These are phyloP conservation scores for Chaetomidium leptoderma DNA, from an alignment of 495 filamentous ascomycete genomes.

Conservation along the genomic window DNA sequence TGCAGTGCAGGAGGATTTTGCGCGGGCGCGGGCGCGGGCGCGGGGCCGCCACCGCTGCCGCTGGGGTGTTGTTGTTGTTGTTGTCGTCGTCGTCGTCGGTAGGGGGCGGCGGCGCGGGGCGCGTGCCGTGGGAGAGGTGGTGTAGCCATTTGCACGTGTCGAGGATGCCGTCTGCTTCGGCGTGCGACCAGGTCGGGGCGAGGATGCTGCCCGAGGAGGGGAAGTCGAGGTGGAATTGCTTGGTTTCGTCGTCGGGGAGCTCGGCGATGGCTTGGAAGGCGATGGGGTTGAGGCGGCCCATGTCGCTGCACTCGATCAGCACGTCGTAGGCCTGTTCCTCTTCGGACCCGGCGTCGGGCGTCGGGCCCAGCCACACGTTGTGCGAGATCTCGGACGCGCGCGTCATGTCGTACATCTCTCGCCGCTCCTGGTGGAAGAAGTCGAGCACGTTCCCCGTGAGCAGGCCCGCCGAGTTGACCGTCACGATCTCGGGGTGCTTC, in stretches of 20 bases:
- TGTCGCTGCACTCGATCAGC: conserved; percentile 80
- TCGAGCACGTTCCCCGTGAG: conserved; percentile 78
- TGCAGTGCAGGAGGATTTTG: conserved; percentile 84
- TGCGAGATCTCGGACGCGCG: conserved; percentile 77
- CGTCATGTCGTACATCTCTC: conserved; percentile 93
- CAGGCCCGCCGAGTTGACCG: conserved; percentile 67
- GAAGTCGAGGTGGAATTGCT: conserved; percentile 65
- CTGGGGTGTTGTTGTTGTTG: conserved; percentile 32
- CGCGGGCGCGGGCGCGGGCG: conserved; percentile 43
- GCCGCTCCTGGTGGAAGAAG: conserved; percentile 82
- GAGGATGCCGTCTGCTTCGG: conserved; percentile 76
- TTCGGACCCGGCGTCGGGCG: conserved; percentile 59
- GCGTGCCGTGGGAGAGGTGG: conserved; percentile 60
- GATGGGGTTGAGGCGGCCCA: conserved; percentile 62
- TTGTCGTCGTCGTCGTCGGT: conserved; percentile 3
- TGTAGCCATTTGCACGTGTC: conserved; percentile 88
- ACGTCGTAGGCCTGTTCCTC: conserved; percentile 58
- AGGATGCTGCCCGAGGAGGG: conserved; percentile 89
- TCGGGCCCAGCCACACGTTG: conserved; percentile 90
- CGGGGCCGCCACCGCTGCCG: conserved; percentile 40
- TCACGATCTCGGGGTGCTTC: conserved; percentile 63
- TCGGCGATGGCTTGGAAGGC: conserved; percentile 47
- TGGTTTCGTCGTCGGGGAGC: conserved; percentile 33
- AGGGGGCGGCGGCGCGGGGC: conserved; percentile 37
- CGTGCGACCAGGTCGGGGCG: conserved; percentile 70